Conservation (phyloP, 148 eudicot genomes). For the Pharnaceum exiguum region DNA sequence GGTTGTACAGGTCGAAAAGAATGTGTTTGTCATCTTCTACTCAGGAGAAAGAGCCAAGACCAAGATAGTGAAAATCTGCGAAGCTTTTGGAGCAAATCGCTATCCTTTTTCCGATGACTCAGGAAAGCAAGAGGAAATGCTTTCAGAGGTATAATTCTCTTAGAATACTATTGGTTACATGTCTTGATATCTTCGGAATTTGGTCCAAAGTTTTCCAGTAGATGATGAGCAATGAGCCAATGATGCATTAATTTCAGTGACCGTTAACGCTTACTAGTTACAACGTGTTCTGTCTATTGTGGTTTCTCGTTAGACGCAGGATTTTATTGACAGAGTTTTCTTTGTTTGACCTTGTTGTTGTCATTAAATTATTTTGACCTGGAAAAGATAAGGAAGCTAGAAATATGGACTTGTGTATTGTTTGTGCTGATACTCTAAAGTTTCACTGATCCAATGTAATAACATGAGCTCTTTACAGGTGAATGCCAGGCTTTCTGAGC, state of each 20-base stretch:
- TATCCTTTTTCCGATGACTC: constrained; percentile 72
- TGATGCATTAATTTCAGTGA: neutral
- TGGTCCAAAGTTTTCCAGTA: neutral
- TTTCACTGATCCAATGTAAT: neutral
- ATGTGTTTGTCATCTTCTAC: constrained; percentile 69
- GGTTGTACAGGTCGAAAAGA: constrained; percentile 67
- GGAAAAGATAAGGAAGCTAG: too few relatives aligned
- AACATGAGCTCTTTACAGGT: constrained; percentile 34
- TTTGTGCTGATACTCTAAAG: too few relatives aligned
- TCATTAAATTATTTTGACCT: too few relatives aligned
- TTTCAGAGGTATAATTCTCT: constrained; percentile 43
- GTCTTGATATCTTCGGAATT: neutral
- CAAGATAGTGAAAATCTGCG: constrained; percentile 75
- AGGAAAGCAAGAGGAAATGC: constrained; percentile 57
- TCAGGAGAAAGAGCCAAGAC: constrained; percentile 75
- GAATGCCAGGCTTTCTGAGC: constrained; percentile 59
- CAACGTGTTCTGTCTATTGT: too few relatives aligned
- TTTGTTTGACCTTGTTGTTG: too few relatives aligned
- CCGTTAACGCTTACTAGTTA: too few relatives aligned
- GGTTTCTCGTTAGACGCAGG: too few relatives aligned
- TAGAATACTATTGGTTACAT: neutral
- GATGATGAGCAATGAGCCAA: neutral
- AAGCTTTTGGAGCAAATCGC: constrained; percentile 80
- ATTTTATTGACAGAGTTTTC: too few relatives aligned
- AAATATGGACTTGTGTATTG: too few relatives aligned